These are phyloP conservation scores for Carnegiea gigantea DNA, from an alignment of 179 eudicot species.

Conservation along the genomic window DNA sequence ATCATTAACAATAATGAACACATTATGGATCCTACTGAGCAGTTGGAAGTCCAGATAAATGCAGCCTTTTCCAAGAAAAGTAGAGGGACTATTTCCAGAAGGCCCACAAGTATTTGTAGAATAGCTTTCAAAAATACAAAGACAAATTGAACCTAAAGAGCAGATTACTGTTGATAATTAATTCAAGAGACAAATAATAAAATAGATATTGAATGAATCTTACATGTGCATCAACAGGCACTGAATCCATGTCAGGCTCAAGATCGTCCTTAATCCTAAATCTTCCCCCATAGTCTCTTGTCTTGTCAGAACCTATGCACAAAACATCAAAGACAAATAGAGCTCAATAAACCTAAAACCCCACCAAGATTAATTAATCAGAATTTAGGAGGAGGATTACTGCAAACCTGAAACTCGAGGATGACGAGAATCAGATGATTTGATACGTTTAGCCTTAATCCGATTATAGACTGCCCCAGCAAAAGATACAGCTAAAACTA, in stretches of 20 bases:
- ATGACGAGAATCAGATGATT: conserved; percentile 34
- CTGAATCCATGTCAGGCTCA: conserved; percentile 28
- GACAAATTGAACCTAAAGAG: not conserved
- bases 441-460: conserved; percentile 45
- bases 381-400: not conserved
- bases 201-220: conserved; percentile 11
- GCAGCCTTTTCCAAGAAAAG: too few species aligned
- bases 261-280: conserved; percentile 32
- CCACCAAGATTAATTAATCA: not conserved
- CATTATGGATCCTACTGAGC: too few species aligned
- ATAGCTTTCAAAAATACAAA: not conserved
- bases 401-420: conserved; percentile 26
- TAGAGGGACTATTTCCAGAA: not conserved
- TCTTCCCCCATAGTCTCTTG: conserved; percentile 31
- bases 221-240: conserved; percentile 35
- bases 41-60: too few species aligned
- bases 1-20: too few species aligned
- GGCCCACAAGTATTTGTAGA: not conserved
- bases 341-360: not conserved
- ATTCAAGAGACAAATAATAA: not conserved
- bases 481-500: conserved; percentile 65
- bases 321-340: conserved; percentile 14
- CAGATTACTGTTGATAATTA: not conserved
- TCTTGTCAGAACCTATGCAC: conserved; percentile 29
- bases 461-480: conserved; percentile 68